phyloP scores from a whole-genome alignment of 345 rosid species.

The Eucalyptus dawsonii region DNA sequence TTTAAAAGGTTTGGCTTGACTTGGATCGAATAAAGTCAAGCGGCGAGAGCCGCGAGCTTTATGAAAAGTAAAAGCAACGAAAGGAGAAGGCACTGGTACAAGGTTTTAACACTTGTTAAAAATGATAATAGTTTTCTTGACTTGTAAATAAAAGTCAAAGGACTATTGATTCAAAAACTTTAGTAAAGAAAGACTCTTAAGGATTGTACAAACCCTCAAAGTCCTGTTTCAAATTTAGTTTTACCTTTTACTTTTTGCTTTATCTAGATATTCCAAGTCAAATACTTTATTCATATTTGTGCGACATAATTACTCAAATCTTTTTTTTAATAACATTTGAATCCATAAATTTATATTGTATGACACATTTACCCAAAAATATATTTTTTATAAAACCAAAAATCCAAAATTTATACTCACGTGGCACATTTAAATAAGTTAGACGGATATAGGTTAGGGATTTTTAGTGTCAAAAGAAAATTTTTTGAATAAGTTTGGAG shows the following conservation, averaged over 20 bases:
- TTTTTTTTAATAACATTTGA: no score
- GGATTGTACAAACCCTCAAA: background rate
- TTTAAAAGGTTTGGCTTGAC: background rate
- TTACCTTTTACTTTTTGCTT: background rate
- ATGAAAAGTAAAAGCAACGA: background rate
- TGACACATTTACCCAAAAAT: fast-evolving
- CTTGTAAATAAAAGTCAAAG: no score
- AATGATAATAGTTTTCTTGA: background rate
- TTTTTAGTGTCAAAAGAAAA: no score
- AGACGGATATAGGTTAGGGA: no score
- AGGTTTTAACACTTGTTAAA: background rate
- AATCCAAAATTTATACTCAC: no score
- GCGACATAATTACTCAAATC: no score
- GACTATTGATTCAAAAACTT: background rate
- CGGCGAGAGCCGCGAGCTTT: background rate
- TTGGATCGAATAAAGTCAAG: background rate
- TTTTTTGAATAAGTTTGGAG: no score
- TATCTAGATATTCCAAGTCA: background rate
- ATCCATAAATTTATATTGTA: fast-evolving
- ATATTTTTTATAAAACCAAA: no score
- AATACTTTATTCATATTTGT: background rate
- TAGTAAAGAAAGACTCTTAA: background rate
- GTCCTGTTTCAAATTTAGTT: background rate
- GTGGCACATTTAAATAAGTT: no score
- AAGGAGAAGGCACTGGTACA: background rate